Conservation (phyloP, 352 stramenopile genomes). For the Phytophthora brassicae region DNA sequence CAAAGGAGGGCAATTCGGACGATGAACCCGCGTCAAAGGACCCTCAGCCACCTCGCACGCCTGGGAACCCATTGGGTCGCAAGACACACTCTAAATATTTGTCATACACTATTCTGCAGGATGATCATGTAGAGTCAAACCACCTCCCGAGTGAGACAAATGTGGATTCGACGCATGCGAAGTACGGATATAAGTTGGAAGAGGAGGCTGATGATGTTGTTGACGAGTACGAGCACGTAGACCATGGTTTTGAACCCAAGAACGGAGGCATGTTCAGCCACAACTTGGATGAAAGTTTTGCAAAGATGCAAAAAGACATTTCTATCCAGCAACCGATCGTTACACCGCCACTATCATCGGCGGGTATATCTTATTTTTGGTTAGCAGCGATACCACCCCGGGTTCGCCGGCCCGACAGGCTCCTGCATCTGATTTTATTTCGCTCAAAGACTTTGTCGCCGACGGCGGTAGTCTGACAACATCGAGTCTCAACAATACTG, state of each 20-base stretch:
- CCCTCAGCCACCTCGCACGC: conserved; percentile 16
- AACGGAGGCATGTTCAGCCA: conserved; percentile 11
- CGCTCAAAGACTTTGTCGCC: conserved; percentile 53
- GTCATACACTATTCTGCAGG: conserved; percentile 41
- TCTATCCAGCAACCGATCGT: conserved; percentile 17
- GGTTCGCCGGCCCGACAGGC: not conserved
- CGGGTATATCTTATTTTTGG: conserved; percentile 9
- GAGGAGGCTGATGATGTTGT: conserved; percentile 5
- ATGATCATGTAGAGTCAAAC: conserved; percentile 27
- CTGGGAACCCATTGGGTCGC: conserved; percentile 40
- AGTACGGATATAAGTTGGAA: not conserved
- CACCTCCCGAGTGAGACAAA: conserved; percentile 12
- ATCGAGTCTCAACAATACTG: conserved; percentile 31
- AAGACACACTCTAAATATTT: conserved; percentile 40
- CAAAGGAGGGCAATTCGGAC: conserved; percentile 45
- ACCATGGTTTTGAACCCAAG: conserved; percentile 6
- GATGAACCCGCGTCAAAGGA: conserved; percentile 23
- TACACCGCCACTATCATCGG: conserved; percentile 18
- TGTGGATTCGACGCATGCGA: not conserved
- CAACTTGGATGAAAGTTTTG: conserved; percentile 26
- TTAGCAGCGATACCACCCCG: conserved; percentile 17
- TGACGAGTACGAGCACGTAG: not conserved
- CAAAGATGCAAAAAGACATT: conserved; percentile 38
- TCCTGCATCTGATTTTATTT: conserved; percentile 44
- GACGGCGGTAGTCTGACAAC: conserved; percentile 33